Conservation (phyloP, 2,329 filamentous ascomycete species). For the Arthroderma uncinatum region DNA sequence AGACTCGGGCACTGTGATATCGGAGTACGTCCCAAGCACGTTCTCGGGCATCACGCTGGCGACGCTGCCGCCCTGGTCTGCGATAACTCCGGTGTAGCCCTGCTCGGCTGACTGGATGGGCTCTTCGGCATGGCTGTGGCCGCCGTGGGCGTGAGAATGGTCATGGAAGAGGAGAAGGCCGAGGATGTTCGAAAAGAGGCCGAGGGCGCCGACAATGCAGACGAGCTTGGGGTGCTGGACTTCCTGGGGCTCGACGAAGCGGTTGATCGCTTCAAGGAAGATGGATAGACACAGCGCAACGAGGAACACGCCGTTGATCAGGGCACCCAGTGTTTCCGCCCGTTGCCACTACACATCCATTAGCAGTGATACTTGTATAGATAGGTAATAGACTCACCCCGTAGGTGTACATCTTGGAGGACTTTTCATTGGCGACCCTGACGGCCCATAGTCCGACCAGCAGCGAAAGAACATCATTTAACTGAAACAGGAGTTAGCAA, state of each 20-base stretch:
- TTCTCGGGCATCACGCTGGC: conserved; percentile 54
- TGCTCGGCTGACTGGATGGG: conserved; percentile 28
- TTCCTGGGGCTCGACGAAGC: conserved; percentile 81
- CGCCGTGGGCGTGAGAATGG: conserved; percentile 66
- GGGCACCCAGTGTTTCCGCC: conserved; percentile 87
- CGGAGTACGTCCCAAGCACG: conserved; percentile 41
- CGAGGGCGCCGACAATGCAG: conserved; percentile 75
- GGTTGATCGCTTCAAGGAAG: conserved; percentile 84
- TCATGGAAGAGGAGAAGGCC: conserved; percentile 88
- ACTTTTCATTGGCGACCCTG: conserved; percentile 68
- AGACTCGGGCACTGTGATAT: background rate
- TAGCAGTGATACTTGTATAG: conserved; percentile 15
- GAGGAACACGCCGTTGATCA: conserved; percentile 95
- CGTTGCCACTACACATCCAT: conserved; percentile 66
- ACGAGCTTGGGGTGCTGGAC: conserved; percentile 79
- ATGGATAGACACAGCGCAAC: conserved; percentile 95
- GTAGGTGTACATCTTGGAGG: conserved; percentile 86
- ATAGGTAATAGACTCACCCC: conserved; percentile 49
- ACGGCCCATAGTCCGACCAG: conserved; percentile 93
- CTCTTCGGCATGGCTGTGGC: conserved; percentile 43
- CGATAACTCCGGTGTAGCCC: conserved; percentile 28
- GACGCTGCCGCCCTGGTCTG: conserved; percentile 49
- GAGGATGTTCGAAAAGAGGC: conserved; percentile 75
- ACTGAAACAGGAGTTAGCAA: conserved; percentile 35
- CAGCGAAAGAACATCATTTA: conserved; percentile 95